Percentiles rank a stretch among this genome's conserved stretches.
Evolutionary conservation across 805 yeast genomes (phyloP).

Genomic region (Yarrowia porcina): DNA sequence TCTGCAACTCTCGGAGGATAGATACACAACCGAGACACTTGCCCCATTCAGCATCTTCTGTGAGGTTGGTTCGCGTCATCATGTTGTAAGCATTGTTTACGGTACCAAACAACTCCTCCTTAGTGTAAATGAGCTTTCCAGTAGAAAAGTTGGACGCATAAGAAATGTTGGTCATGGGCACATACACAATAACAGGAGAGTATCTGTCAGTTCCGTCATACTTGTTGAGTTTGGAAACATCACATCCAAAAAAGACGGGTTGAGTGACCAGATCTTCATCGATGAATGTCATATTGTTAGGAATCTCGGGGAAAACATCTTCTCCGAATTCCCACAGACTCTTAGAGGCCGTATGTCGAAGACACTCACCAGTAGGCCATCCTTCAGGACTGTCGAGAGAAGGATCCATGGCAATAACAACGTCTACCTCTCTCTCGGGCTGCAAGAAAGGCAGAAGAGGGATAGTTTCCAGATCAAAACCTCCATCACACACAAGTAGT

Average conservation of each 20-base stretch:
- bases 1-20: constrained; percentile 71
- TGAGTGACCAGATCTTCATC: constrained; percentile 45
- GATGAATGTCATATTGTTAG: constrained; percentile 61
- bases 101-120: constrained; percentile 56
- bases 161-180: constrained; percentile 68
- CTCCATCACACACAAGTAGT: constrained; percentile 64
- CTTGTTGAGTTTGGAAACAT: constrained; percentile 51
- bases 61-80: constrained; percentile 59
- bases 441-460: constrained; percentile 62
- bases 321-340: constrained; percentile 54
- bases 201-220: constrained; percentile 43
- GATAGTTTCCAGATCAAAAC: constrained; percentile 61
- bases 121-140: constrained; percentile 59
- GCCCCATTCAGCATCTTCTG: constrained; percentile 65
- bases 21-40: constrained; percentile 82
- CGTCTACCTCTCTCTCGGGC: constrained; percentile 57
- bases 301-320: constrained; percentile 38
- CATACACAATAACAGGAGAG: constrained; percentile 66
- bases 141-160: constrained; percentile 71
- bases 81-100: constrained; percentile 73
- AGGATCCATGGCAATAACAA: constrained; percentile 63
- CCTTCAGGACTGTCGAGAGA: constrained; percentile 53
- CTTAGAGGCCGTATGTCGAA: constrained; percentile 55
- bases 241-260: constrained; percentile 84
- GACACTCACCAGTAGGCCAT: constrained; percentile 72